Base-by-base conservation (phyloP, 1,284 basidiomycete species). In the Moesziomyces sp. region DNA sequence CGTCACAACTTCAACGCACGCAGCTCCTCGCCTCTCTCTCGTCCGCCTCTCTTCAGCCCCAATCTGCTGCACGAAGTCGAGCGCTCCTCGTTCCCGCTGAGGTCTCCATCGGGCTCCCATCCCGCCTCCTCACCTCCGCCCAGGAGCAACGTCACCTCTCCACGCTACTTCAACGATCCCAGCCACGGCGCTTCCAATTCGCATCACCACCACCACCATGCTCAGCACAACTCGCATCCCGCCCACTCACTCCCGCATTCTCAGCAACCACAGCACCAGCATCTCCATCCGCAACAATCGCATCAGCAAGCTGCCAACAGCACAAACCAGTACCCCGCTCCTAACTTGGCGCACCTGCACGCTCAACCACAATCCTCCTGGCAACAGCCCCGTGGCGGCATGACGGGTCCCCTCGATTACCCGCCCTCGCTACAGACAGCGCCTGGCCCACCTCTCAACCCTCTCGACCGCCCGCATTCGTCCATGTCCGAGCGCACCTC, bases 1-100 rank as follows among this genome's bases (percentile, higher is more conserved):
- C 69, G 69, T 21, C 69, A 72, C 18, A 63, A 60, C 19, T 72
- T 66, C 49, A 72, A 62, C 47, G 64, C 64, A 14, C 59, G 70
- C 52, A 68, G 70, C 52, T 66, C 70, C 1, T 73, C 70, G 34
- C 70, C 70, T 10, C 52, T 73, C 2, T 73, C 70, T 3, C 65
- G 65, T 11, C 65, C 70, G 4, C 65, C 70, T 1, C 58, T 73
- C 3, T 68, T 73, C 58, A 73, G 70, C 38, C 70, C 65, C 13
- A 61, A 44, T 14, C 23, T 73, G 54, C 51, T 72, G 21, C 63
- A 67, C 40, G 64, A 73, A 21, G 54, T 58, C 6, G 60, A 73
- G n/a, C 26, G 60, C 11, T 51, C 58, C 7, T 56, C 56, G 21
- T 50, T 54, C 11, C 68, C 55, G 44, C 53, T 59, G 5, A 46